Evolutionary conservation across 768 basidiomycete genomes (phyloP).

Genomic region (Lactarius akahatsu): DNA sequence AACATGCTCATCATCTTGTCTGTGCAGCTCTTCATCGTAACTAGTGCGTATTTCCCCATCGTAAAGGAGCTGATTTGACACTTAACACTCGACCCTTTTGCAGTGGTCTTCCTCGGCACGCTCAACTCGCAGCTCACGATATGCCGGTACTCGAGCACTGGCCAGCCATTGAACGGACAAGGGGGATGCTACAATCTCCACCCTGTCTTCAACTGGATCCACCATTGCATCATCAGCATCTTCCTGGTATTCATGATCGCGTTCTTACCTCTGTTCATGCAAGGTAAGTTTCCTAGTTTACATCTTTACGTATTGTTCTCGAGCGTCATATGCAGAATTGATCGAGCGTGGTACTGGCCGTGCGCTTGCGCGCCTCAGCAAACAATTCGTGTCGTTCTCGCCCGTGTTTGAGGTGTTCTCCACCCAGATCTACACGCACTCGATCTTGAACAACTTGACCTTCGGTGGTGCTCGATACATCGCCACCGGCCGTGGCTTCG

Average conservation of each 20-base stretch:
- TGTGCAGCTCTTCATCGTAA: constrained; percentile 92
- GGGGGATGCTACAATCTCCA: constrained; percentile 91
- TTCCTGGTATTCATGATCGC: constrained; percentile 98
- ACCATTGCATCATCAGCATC: constrained; percentile 94
- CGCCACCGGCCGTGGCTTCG: constrained; percentile 98
- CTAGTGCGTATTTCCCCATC: constrained; percentile 53
- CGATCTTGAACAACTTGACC: constrained; percentile 93
- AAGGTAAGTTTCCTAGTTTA: constrained; percentile 55
- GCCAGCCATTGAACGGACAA: constrained; percentile 74
- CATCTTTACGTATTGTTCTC: background rate
- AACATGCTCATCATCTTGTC: constrained; percentile 98
- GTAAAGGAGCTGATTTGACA: constrained; percentile 25
- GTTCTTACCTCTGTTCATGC: constrained; percentile 91
- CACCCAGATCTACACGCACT: constrained; percentile 97
- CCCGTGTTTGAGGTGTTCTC: constrained; percentile 98
- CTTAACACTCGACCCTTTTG: background rate
- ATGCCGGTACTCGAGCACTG: constrained; percentile 73
- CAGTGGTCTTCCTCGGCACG: constrained; percentile 94
- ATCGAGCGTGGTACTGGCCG: constrained; percentile 93
- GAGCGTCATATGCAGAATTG: constrained; percentile 57
- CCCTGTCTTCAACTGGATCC: constrained; percentile 94
- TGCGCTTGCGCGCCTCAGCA: constrained; percentile 86
- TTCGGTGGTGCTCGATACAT: constrained; percentile 99
- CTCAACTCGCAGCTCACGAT: constrained; percentile 77
- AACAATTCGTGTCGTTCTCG: constrained; percentile 92